Base-by-base conservation (phyloP, 2,329 filamentous ascomycete genomes). In the Hypomyces perniciosus region DNA sequence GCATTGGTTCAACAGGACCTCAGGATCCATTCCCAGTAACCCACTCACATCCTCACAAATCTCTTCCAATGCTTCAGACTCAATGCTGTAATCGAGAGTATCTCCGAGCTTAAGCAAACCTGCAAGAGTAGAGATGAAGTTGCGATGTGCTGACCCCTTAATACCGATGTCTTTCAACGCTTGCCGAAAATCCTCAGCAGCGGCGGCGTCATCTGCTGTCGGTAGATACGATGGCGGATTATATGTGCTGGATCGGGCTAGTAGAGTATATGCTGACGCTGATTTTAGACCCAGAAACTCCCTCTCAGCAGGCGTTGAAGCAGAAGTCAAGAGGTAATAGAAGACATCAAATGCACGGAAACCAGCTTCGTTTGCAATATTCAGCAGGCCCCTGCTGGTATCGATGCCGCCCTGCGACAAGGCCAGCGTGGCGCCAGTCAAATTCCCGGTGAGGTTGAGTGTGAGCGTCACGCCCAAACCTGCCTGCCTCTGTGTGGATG, bases 301-400 rank as follows among this genome's bases (percentile, higher is more conserved):
- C 50, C 90, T 79, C 71, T 99, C 93, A 2, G 90, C 85, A 4
- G 86, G 83, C 1, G 89, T 93, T 0, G 93, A 95, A 1, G 88
- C 87, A n/a, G 88, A 90, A 0, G 91, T 95, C 39, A 97, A 78
- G 1, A 99, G 81, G 62, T 96, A 97, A 72, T 99, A 97, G 65
- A 99, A 97, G 45, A 95, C 93, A 64, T 99, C 92, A 60, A 99
- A 99, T 4, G 92, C 93, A 56, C 93, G 85, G 68, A 90, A 90
- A 9, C 93, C 93, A 6, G 83, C 64, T 63, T 96, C 84, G 0
- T 83, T 69, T 0, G 93, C 88, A 12, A 99, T 82, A 51, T 87
- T 83, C 12, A 96, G 74, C 8, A 99, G 75, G 39, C 92, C 93
- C 55, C 83, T 83, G 20, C 77, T 72, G 0, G 90, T 93, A 65